Base-by-base conservation (phyloP, 2,329 filamentous ascomycete species). In the Apiospora koreana region DNA sequence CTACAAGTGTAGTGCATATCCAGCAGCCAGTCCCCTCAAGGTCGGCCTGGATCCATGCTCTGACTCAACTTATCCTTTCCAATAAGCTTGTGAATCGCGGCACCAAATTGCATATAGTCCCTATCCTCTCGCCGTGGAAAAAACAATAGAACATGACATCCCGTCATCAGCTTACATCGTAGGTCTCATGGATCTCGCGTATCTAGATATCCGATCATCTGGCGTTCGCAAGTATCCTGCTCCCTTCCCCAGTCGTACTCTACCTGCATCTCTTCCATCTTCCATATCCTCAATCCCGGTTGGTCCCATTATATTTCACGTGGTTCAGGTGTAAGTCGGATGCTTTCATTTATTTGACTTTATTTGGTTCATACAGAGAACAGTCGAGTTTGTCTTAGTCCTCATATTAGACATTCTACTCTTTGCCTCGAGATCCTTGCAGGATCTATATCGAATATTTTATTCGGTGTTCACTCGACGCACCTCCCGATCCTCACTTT, bases 401-500 rank as follows among this genome's bases (percentile, higher is more conserved):
- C 45, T 54, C 3, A 28, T 45, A 66, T 66, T 45, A 66, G 64
- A 45, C 64, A 42, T 66, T 45, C 64, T 42, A 66, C 66, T 68
- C 66, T 68, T 16, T 68, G 66, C 66, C 66, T 50, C 66, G 43
- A 46, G 66, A 68, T 18, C 66, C 66, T 42, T 31, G n/a, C 38
- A 48, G 66, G 66, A 68, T 68, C 66, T 54, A 25, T 54, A 23
- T 68, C 66, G 43, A 54, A 54, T 54, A 68, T 67, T 42, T 46
- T 67, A 67, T 80, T 74, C 79, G 81, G 83, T 80, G 84, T 85
- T 84, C 84, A 85, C 89, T 92, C 89, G 85, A 91, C 89, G 88
- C 88, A 83, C 82, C 83, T 82, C 83, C 85, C 85, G 80, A 86
- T 83, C 85, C 86, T 89, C 85, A 89, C 89, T 92, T 92, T 90